Conservation (phyloP, 169 alveolate species). For the Toxoplasma gondii region DNA sequence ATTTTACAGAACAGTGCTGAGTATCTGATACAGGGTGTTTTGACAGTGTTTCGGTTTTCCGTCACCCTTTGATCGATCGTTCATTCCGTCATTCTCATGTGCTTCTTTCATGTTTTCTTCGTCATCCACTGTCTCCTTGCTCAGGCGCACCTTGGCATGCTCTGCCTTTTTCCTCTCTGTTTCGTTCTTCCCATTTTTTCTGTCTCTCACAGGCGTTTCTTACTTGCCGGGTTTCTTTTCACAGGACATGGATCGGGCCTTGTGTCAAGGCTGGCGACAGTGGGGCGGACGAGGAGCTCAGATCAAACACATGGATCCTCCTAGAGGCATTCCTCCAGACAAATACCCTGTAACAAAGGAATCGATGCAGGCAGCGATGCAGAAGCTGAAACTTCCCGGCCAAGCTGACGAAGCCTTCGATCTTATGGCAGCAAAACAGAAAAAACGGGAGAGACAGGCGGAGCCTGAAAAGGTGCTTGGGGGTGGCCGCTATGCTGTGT, state of each 20-base stretch:
- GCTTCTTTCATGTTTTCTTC: too few relatives aligned
- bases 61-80: too few relatives aligned
- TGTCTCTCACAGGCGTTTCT: not conserved
- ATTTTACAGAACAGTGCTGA: too few relatives aligned
- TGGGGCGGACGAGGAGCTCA: not conserved
- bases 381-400: not conserved
- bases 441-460: not conserved
- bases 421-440: not conserved
- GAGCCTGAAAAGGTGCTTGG: constrained; percentile 14
- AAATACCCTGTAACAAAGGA: not conserved
- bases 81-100: too few relatives aligned
- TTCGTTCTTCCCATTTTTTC: not conserved
- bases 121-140: too few relatives aligned
- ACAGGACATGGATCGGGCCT: constrained; percentile 6
- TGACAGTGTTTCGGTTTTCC: too few relatives aligned
- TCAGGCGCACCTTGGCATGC: too few relatives aligned
- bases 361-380: not conserved
- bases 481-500: constrained; percentile 30
- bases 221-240: not conserved
- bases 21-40: too few relatives aligned
- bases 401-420: not conserved
- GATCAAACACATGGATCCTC: not conserved
- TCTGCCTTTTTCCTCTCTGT: not conserved
- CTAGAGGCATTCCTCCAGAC: not conserved
- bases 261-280: constrained; percentile 1